Evolutionary conservation across 73 alveolate species (phyloP).

Genomic region (Tetrahymena malaccensis): DNA sequence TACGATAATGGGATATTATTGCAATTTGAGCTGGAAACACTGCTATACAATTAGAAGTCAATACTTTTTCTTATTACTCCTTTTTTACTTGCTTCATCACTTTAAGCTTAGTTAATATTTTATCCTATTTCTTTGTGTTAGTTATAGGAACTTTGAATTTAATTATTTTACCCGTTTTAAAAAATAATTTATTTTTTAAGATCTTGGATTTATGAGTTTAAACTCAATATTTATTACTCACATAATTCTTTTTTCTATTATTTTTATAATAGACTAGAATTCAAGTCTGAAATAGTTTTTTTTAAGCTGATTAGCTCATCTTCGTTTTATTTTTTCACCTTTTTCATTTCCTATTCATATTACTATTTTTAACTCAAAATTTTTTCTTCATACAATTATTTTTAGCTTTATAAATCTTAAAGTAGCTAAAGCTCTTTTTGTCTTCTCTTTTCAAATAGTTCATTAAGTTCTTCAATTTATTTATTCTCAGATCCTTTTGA

Average conservation of each 20-base stretch:
- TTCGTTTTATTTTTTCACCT: neutral
- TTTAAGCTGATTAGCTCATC: neutral
- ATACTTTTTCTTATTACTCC: neutral
- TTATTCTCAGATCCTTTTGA: neutral
- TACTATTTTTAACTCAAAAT: neutral
- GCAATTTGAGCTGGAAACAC: neutral
- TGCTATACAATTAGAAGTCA: neutral
- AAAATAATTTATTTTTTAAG: neutral
- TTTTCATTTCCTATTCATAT: neutral
- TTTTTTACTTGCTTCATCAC: neutral
- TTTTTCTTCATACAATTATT: neutral
- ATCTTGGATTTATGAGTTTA: neutral
- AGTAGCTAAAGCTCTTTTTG: neutral
- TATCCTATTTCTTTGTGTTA: neutral
- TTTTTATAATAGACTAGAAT: neutral
- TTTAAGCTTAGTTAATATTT: too few relatives aligned
- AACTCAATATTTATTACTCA: neutral
- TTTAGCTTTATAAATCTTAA: neutral
- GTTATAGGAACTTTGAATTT: neutral
- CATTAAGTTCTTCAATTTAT: neutral
- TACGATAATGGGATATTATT: neutral
- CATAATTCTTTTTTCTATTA: neutral
- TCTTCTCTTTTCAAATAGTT: neutral
- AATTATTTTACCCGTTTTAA: neutral
- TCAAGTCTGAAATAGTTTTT: neutral